Evolutionary conservation across 495 filamentous ascomycete genomes (phyloP).

Genomic region (Aspergillus diversus): DNA sequence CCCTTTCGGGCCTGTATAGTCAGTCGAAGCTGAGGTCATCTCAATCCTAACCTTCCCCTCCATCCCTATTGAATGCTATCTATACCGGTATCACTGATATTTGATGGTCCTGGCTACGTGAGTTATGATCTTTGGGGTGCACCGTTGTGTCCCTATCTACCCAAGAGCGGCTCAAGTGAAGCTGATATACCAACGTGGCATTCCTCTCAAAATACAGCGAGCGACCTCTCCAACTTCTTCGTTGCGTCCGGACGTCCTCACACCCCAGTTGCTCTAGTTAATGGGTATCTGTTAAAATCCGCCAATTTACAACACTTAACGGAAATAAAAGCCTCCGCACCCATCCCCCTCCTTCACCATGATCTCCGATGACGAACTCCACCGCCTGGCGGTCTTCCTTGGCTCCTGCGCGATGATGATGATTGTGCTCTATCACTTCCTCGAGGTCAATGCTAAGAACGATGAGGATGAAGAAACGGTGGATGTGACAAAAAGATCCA

Average conservation of each 20-base stretch:
- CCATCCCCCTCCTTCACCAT: constrained; percentile 50
- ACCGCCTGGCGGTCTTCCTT: constrained; percentile 88
- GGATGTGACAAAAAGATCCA: constrained; percentile 32
- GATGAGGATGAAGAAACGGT: constrained; percentile 47
- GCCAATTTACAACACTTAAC: background rate
- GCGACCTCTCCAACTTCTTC: too few relatives aligned
- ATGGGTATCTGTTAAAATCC: background rate
- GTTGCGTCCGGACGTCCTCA: too few relatives aligned
- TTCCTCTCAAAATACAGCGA: constrained; percentile 1
- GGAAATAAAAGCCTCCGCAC: background rate
- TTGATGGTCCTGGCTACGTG: background rate
- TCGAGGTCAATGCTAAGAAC: constrained; percentile 87
- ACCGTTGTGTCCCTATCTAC: background rate
- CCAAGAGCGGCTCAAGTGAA: background rate
- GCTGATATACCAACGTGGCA: constrained; percentile 20
- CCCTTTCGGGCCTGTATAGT: too few relatives aligned
- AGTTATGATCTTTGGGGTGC: background rate
- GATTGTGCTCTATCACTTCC: constrained; percentile 94
- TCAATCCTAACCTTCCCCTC: too few relatives aligned
- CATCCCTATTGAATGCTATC: too few relatives aligned
- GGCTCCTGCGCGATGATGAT: constrained; percentile 91
- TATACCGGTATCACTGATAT: too few relatives aligned
- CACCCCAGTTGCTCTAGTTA: background rate
- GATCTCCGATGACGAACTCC: constrained; percentile 86
- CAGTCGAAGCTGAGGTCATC: too few relatives aligned